Evolutionary conservation across 306 rosid species (phyloP).

Genomic region (Amphicarpaea edgeworthii): DNA sequence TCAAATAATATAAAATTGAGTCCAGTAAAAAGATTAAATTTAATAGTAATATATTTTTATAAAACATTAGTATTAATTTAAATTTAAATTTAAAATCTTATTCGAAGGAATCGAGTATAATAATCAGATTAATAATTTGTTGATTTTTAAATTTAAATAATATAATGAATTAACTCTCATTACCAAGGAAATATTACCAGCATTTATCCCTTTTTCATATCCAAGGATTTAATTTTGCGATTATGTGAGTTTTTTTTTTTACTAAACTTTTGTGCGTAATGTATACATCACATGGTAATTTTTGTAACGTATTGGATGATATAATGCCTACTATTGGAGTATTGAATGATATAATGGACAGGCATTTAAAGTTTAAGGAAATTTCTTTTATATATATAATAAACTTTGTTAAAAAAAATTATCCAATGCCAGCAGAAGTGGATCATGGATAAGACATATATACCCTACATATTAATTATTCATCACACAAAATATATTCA

Average conservation of each 20-base stretch:
- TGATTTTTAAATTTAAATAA: too few relatives aligned
- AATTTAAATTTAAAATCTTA: too few relatives aligned
- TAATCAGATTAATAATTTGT: too few relatives aligned
- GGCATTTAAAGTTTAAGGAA: neutral
- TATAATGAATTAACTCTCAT: too few relatives aligned
- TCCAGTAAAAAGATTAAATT: too few relatives aligned
- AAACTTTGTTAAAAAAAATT: neutral
- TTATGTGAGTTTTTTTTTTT: neutral
- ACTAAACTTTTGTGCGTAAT: neutral
- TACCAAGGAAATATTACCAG: too few relatives aligned
- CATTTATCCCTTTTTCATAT: neutral
- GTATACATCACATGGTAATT: neutral
- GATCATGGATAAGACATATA: neutral
- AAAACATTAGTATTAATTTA: too few relatives aligned
- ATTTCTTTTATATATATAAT: neutral
- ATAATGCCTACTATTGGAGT: too few relatives aligned
- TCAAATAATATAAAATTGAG: too few relatives aligned
- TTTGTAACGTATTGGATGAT: neutral
- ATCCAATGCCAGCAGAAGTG: neutral
- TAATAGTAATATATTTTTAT: too few relatives aligned
- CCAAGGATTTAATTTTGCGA: neutral
- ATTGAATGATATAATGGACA: neutral
- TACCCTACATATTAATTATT: neutral
- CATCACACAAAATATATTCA: neutral
- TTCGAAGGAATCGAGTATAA: too few relatives aligned